These are phyloP conservation scores for Myrica gale DNA, from an alignment of 306 rosid species.

Conservation along the genomic window DNA sequence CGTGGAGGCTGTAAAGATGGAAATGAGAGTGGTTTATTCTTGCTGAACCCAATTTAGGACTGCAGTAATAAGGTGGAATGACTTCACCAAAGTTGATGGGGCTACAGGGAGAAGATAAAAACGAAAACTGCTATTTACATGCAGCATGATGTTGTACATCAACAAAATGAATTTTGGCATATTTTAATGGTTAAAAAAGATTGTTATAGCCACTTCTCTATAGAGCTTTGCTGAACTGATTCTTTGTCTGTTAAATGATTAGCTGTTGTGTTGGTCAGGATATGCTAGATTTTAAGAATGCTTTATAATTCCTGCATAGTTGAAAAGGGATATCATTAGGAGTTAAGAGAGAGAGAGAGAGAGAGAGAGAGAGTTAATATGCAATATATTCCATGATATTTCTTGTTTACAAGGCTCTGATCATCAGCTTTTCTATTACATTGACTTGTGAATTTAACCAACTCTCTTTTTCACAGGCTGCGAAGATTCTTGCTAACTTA, in stretches of 20 bases:
- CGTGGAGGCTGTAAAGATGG: no score
- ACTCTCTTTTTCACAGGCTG: slow-evolving; percentile 56
- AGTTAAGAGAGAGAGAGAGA: slow-evolving; percentile 2
- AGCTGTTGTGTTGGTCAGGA: neutral
- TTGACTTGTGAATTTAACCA: neutral
- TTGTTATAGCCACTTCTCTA: no score
- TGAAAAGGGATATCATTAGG: neutral
- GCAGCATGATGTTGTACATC: no score
- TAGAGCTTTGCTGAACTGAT: neutral
- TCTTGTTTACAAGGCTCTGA: neutral
- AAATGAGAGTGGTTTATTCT: neutral
- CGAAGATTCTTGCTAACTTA: slow-evolving; percentile 77
- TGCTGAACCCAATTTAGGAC: no score
- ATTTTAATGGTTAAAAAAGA: no score
- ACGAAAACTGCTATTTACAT: no score
- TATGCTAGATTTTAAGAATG: neutral
- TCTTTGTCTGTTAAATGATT: neutral
- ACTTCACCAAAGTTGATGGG: no score
- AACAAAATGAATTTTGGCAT: no score
- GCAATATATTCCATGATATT: no score
- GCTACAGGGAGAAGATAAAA: no score
- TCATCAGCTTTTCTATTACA: neutral
- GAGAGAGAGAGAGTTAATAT: neutral
- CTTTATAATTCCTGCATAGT: neutral
- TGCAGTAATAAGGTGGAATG: no score